phyloP scores from a whole-genome alignment of 768 basidiomycete genomes.

The Paxillus ammoniavirescens region DNA sequence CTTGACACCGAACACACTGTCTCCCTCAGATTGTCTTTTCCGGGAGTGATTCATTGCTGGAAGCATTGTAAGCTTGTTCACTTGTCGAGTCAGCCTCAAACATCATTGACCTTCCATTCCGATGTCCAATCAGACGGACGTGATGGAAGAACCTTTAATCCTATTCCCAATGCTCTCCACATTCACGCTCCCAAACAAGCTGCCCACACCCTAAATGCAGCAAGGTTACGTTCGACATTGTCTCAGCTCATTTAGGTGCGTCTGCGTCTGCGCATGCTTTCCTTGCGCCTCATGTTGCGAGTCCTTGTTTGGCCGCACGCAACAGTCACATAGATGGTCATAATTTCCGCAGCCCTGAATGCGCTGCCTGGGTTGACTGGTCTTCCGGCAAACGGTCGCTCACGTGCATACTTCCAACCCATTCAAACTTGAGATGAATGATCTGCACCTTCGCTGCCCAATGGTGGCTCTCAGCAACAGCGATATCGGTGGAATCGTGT shows the following conservation, averaged over 20 bases:
- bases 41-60: slow-evolving; percentile 27
- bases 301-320: slow-evolving; percentile 83
- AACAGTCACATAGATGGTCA: slow-evolving; percentile 30
- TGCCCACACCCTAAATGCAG: slow-evolving; percentile 48
- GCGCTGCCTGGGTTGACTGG: slow-evolving; percentile 84
- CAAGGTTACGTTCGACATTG: slow-evolving; percentile 34
- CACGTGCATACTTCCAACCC: too few species aligned
- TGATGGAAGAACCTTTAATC: slow-evolving; percentile 64
- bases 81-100: background rate
- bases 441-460: too few species aligned
- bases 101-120: background rate
- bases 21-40: slow-evolving; percentile 29
- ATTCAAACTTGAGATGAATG: too few species aligned
- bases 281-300: slow-evolving; percentile 73
- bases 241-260: slow-evolving; percentile 45
- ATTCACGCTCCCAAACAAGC: slow-evolving; percentile 49
- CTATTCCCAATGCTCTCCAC: slow-evolving; percentile 75
- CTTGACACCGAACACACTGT: slow-evolving; percentile 6
- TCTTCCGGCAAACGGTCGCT: slow-evolving; percentile 16
- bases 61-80: slow-evolving; percentile 27
- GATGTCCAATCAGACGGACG: slow-evolving; percentile 68
- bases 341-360: slow-evolving; percentile 32
- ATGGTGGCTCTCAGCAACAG: too few species aligned
- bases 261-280: slow-evolving; percentile 63
- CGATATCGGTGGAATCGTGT: too few species aligned